A percentile compares a stretch with the other conserved stretches of the same genome.
Conservation (phyloP, 163 green algal genomes). For the Scenedesmus sp. region DNA sequence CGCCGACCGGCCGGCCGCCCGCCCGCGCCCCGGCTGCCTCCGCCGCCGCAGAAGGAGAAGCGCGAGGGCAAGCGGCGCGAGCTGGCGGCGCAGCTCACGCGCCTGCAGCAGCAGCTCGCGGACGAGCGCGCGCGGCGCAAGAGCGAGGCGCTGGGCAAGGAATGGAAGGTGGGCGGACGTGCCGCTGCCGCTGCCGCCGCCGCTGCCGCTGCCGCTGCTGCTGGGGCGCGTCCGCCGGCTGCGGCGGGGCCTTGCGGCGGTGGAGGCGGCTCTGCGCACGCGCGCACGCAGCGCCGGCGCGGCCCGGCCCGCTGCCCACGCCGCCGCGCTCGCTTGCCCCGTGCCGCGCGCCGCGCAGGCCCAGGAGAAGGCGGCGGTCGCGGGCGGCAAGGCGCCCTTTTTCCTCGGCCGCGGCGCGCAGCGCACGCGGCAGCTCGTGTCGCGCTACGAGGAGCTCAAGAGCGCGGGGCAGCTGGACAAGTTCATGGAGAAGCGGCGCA, state of each 20-base stretch:
- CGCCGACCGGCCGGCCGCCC: too few relatives aligned
- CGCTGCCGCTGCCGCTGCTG: background rate
- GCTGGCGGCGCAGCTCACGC: conserved; percentile 62
- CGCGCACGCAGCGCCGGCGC: too few relatives aligned
- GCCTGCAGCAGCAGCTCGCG: conserved; percentile 65
- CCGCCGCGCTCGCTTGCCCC: too few relatives aligned
- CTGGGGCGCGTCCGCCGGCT: background rate
- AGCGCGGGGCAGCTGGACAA: conserved; percentile 79
- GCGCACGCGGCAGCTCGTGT: conserved; percentile 77
- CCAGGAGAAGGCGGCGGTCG: conserved; percentile 70
- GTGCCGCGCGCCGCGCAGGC: conserved; percentile 44
- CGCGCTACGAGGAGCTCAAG: conserved; percentile 89
- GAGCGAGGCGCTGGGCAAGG: conserved; percentile 53
- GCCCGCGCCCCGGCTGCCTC: background rate
- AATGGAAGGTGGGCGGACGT: conserved; percentile 54
- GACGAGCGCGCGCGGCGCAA: conserved; percentile 63
- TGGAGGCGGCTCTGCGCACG: background rate
- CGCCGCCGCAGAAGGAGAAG: conserved; percentile 52
- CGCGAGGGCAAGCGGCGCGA: conserved; percentile 32
- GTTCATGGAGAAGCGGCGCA: conserved; percentile 88
- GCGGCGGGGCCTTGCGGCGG: background rate
- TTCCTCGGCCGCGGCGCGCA: conserved; percentile 85
- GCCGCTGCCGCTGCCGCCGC: background rate
- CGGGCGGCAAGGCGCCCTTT: conserved; percentile 84
- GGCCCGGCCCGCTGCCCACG: background rate